phyloP scores from a whole-genome alignment of 2,329 filamentous ascomycete genomes.

The Apiospora sp. region DNA sequence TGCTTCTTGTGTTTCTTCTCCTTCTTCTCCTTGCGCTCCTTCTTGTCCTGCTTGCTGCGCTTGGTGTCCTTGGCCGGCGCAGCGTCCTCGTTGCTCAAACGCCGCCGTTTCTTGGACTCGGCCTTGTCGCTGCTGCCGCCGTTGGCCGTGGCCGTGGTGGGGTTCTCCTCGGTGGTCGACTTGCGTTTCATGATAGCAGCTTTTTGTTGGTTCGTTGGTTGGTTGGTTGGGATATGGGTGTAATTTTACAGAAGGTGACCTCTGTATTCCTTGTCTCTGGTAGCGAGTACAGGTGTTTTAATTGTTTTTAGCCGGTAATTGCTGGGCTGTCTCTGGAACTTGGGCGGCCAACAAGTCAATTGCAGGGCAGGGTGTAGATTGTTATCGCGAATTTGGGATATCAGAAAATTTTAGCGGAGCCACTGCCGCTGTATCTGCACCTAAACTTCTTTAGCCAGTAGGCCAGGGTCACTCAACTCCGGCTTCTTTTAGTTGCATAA shows the following conservation, averaged over 20 bases:
- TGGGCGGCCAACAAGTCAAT: background rate
- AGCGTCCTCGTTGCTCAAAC: constrained; percentile 33
- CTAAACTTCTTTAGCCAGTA: background rate
- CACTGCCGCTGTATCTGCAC: background rate
- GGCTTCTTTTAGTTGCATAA: background rate
- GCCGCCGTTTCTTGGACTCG: constrained; percentile 38
- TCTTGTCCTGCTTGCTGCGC: constrained; percentile 39
- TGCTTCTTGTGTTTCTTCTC: constrained; percentile 34
- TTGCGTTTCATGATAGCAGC: constrained; percentile 37
- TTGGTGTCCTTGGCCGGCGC: constrained; percentile 31
- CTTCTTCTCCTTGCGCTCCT: constrained; percentile 37
- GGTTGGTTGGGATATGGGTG: background rate
- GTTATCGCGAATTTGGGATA: constrained; percentile 14
- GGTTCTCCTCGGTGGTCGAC: constrained; percentile 36
- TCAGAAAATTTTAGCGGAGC: constrained; percentile 25
- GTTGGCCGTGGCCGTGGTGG: constrained; percentile 27
- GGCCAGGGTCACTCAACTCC: background rate
- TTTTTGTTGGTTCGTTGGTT: constrained; percentile 13
- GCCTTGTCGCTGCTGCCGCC: constrained; percentile 28
- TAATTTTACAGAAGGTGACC: background rate
- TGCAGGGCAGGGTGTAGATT: background rate
- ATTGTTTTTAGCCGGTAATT: background rate
- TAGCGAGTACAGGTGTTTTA: background rate
- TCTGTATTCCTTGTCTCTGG: background rate
- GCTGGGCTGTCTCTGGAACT: background rate